Conservation (phyloP, 2,329 filamentous ascomycete species). For the Pezicula rhizophila region DNA sequence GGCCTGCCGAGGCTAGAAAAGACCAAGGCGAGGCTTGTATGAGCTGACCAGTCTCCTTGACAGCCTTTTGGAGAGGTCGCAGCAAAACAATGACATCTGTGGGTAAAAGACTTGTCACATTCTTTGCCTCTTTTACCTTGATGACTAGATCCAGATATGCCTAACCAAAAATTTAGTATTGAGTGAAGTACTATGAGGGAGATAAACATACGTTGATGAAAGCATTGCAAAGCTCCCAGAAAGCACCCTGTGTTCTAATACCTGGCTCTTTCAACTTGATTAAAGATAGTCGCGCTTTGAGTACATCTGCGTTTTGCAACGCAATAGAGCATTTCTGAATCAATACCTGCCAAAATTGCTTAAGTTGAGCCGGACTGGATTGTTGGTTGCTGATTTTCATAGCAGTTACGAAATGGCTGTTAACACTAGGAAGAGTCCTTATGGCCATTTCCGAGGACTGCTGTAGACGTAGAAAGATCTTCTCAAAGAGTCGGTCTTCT, state of each 20-base stretch:
- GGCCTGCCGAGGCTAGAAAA: conserved; percentile 33
- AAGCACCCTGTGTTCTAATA: conserved; percentile 55
- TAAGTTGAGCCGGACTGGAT: conserved; percentile 51
- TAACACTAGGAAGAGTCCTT: conserved; percentile 63
- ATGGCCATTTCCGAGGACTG: conserved; percentile 69
- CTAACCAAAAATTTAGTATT: conserved; percentile 24
- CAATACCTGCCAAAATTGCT: conserved; percentile 63
- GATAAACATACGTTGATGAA: conserved; percentile 47
- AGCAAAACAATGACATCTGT: conserved; percentile 68
- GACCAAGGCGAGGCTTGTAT: conserved; percentile 64
- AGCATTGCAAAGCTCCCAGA: conserved; percentile 67
- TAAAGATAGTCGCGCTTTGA: conserved; percentile 66
- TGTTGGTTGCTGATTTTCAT: conserved; percentile 58
- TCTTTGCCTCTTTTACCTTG: conserved; percentile 49
- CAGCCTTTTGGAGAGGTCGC: conserved; percentile 72
- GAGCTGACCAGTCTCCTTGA: conserved; percentile 71
- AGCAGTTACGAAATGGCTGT: conserved; percentile 57
- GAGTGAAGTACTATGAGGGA: conserved; percentile 14
- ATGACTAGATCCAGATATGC: conserved; percentile 62
- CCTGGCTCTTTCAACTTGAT: conserved; percentile 84
- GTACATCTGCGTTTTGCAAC: conserved; percentile 65
- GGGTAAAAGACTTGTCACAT: conserved; percentile 42
- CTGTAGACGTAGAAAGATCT: conserved; percentile 71
- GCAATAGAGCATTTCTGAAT: conserved; percentile 66
- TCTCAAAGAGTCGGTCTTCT: conserved; percentile 77